phyloP scores from a whole-genome alignment of 441 rosid species.

The Breynia disticha region DNA sequence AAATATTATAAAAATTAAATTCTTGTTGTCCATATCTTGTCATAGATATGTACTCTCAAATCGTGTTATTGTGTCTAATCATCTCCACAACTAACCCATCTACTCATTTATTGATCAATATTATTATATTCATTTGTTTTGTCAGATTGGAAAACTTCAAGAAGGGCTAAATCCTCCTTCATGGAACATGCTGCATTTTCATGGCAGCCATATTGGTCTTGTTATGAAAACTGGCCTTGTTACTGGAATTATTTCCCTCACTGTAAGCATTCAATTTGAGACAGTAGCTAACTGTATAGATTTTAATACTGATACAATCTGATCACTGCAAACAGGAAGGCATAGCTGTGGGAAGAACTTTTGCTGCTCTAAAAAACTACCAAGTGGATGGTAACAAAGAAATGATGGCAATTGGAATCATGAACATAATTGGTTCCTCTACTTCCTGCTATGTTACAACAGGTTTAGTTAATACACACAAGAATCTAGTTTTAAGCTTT shows the following conservation, averaged over 20 bases:
- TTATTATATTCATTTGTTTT: background rate
- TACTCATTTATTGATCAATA: background rate
- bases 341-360: conserved; percentile 92
- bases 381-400: conserved; percentile 98
- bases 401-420: conserved; percentile 89
- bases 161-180: conserved; percentile 89
- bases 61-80: no score
- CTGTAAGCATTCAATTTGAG: conserved; percentile 32
- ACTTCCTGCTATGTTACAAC: conserved; percentile 90
- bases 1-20: no score
- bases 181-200: conserved; percentile 74
- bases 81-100: background rate
- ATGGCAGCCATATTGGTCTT: conserved; percentile 58
- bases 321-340: conserved; percentile 57
- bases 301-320: background rate
- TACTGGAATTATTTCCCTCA: conserved; percentile 88
- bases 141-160: conserved; percentile 71
- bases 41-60: background rate
- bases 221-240: conserved; percentile 65
- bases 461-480: conserved; percentile 22
- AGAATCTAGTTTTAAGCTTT: no score
- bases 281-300: background rate
- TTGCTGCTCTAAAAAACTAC: conserved; percentile 76
- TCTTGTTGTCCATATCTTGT: background rate
- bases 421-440: conserved; percentile 89